Base-by-base conservation (phyloP, 768 basidiomycete species). In the Suillus bovinus region DNA sequence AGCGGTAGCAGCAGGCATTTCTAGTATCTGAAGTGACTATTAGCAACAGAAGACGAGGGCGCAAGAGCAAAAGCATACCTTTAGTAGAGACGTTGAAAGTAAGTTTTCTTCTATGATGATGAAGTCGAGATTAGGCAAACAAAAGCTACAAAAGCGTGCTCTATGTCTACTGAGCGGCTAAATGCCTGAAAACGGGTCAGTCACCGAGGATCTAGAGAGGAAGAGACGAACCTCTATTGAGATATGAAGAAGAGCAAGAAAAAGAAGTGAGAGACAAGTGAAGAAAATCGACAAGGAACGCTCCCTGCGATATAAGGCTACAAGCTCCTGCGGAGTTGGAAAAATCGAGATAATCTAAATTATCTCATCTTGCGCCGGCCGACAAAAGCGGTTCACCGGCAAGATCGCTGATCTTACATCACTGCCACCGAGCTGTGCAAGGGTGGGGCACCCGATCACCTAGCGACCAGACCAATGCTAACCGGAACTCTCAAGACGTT, bases 1-100 rank as follows among this genome's bases (percentile, higher is more conserved):
- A 70, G 91, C 86, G 64, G 87, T 88, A 77, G 86, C 85, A 79
- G 91, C 87, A 67, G 91, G 90, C 91, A 94, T 94, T 78, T 87
- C 81, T 80, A 77, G 73, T 70, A 78, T 85, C 84, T 88, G 65
- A 9, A 46, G 44, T 57, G 36, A 52, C 27, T 52, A 39, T 61
- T 64, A 61, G 65, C 63, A 53, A 58, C 7, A 14, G 13, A 36
- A 65, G 63, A 59, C 47, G 62, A 36, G 6, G 29, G 50, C 6
- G 17, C 24, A 3, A 27, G 38, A 56, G 20, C 27, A 47, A 47
- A 39, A 50, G 73, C 77, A 58, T 61, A 86, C 86, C 78, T 82
- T 79, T 71, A 64, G 78, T 69, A 61, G 70, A 70, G 76, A 76
- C 73, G 68, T 67, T 62, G 70, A 73, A 70, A n/a, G 58, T 66